phyloP scores from a whole-genome alignment of 2,329 filamentous ascomycete genomes.

The Talaromyces sp. region DNA sequence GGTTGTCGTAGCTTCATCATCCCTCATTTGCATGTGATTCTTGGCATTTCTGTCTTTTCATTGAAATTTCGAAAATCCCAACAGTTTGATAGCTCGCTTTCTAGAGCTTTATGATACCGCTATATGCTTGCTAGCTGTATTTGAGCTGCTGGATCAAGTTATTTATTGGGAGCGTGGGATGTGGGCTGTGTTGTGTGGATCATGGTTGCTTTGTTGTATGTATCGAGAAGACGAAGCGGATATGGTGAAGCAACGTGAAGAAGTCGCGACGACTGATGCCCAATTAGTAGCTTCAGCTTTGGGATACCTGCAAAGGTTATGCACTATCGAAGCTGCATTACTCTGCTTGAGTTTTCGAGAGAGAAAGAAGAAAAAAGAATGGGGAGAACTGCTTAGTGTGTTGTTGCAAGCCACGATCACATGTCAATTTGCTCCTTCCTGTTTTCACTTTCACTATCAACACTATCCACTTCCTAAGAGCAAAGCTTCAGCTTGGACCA shows the following conservation, averaged over 20 bases:
- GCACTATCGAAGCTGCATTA: not conserved
- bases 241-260: not conserved
- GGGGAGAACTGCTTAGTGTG: not conserved
- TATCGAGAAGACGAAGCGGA: not conserved
- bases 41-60: conserved; percentile 5
- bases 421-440: not conserved
- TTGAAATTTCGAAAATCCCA: conserved; percentile 1
- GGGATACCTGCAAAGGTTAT: not conserved
- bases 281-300: not conserved
- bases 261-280: not conserved
- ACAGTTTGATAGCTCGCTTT: conserved; percentile 12
- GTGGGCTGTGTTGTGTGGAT: not conserved
- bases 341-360: not conserved
- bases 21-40: conserved; percentile 19
- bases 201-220: not conserved
- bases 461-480: not conserved
- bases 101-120: conserved; percentile 4
- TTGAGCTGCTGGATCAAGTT: not conserved
- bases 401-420: conserved; percentile 6
- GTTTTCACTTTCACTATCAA: not conserved
- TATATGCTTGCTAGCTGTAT: not conserved
- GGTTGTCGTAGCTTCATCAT: not conserved
- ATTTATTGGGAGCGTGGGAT: not conserved
- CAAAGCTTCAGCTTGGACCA: not conserved
- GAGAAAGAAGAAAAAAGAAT: not conserved